Conservation (phyloP, 2,329 filamentous ascomycete genomes). For the Ceratocystis harringtonii region DNA sequence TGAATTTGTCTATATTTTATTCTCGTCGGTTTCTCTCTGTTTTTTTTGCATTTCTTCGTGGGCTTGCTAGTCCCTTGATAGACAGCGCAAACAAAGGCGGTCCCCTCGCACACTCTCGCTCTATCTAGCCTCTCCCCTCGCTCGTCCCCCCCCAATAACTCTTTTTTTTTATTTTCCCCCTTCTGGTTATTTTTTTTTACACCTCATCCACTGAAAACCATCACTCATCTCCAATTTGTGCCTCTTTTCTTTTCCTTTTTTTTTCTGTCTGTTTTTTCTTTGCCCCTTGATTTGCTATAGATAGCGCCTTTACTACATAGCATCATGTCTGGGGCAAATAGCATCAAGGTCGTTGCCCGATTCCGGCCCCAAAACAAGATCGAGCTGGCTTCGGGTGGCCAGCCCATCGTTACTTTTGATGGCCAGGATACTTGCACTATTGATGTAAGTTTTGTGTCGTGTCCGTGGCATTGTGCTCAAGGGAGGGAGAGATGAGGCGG, state of each 20-base stretch:
- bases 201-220: neutral
- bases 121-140: constrained; percentile 9
- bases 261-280: constrained; percentile 1
- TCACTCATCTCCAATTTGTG: neutral
- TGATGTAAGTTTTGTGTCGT: constrained; percentile 46
- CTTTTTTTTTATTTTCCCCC: neutral
- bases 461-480: neutral
- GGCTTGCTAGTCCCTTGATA: neutral
- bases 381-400: constrained; percentile 77
- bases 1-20: neutral
- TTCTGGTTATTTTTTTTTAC: constrained; percentile 6
- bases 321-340: constrained; percentile 43
- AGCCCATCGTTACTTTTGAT: constrained; percentile 81
- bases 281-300: neutral
- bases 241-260: constrained; percentile 1
- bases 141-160: constrained; percentile 1
- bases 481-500: neutral
- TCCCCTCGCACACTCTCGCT: constrained; percentile 3
- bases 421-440: constrained; percentile 77
- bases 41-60: neutral
- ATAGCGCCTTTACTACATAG: constrained; percentile 17
- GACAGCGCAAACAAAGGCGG: constrained; percentile 5
- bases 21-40: neutral
- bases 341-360: constrained; percentile 83
- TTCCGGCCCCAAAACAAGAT: constrained; percentile 95